Percentiles rank a stretch among this genome's conserved stretches.
These are phyloP conservation scores for Diphasiastrum complanatum DNA, from an alignment of 83 land plant species.

Conservation along the genomic window DNA sequence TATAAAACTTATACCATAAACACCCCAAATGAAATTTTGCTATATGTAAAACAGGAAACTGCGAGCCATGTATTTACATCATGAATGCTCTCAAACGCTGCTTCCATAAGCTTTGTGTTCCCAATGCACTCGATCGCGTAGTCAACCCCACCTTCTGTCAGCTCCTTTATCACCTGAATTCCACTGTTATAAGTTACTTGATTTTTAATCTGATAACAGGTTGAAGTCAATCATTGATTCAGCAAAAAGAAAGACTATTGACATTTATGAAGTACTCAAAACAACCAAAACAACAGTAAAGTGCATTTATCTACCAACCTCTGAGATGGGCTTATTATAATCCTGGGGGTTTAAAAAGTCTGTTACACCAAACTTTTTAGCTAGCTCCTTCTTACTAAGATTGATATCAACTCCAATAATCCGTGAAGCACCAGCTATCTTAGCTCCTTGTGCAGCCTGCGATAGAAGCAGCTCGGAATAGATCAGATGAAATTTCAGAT, in stretches of 20 bases:
- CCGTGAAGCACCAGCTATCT: constrained; percentile 37
- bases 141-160: constrained; percentile 12
- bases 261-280: no score
- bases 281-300: not conserved
- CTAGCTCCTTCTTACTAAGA: constrained; percentile 35
- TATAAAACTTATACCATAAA: no score
- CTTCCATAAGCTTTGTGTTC: constrained; percentile 3
- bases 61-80: no score
- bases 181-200: not conserved
- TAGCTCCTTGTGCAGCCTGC: constrained; percentile 59
- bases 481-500: not conserved
- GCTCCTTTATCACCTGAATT: constrained; percentile 12
- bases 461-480: no score
- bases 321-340: constrained; percentile 43
- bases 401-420: constrained; percentile 57
- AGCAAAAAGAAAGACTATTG: no score
- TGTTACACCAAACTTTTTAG: constrained; percentile 46
- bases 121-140: constrained; percentile 12
- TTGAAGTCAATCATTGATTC: no score
- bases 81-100: constrained; percentile 8
- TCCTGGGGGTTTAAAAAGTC: constrained; percentile 49
- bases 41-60: no score
- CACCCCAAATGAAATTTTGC: no score
- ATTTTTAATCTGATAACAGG: no score
- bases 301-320: no score